Evolutionary conservation across 2,329 filamentous ascomycete species (phyloP).

Genomic region (Aspergillus pseudotamarii): DNA sequence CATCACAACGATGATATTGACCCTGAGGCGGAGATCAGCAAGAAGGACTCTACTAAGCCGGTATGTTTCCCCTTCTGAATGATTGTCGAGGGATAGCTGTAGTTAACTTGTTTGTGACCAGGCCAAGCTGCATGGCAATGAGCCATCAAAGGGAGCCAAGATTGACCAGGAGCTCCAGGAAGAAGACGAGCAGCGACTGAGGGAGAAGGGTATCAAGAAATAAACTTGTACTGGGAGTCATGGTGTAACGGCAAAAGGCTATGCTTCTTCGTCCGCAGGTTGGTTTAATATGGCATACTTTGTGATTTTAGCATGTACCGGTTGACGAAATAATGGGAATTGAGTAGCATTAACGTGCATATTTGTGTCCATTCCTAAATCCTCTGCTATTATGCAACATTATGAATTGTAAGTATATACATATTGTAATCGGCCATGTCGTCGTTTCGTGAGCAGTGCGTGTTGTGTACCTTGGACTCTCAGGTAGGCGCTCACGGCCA

Average conservation of each 20-base stretch:
- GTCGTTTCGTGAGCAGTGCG: conserved; percentile 14
- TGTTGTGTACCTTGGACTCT: not conserved
- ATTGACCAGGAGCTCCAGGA: conserved; percentile 49
- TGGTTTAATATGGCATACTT: not conserved
- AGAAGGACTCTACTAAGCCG: conserved; percentile 47
- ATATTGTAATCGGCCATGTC: conserved; percentile 3
- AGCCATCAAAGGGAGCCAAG: conserved; percentile 50
- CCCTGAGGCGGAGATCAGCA: conserved; percentile 39
- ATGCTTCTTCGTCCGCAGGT: not conserved
- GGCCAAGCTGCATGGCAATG: conserved; percentile 50
- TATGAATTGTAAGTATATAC: conserved; percentile 8
- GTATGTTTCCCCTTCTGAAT: conserved; percentile 29
- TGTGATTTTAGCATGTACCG: conserved; percentile 1
- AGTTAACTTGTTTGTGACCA: conserved; percentile 23
- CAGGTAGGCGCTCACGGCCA: not conserved
- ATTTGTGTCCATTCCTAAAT: not conserved
- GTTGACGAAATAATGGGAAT: conserved; percentile 1
- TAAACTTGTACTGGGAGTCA: conserved; percentile 17
- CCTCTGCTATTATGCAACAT: conserved; percentile 6
- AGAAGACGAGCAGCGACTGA: conserved; percentile 48
- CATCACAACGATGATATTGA: conserved; percentile 33
- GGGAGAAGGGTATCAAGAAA: conserved; percentile 47
- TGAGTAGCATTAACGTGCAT: not conserved
- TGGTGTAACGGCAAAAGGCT: not conserved
- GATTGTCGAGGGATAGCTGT: not conserved